phyloP scores from a whole-genome alignment of 2,329 filamentous ascomycete genomes.

The Ophiostoma himal-ulmi region DNA sequence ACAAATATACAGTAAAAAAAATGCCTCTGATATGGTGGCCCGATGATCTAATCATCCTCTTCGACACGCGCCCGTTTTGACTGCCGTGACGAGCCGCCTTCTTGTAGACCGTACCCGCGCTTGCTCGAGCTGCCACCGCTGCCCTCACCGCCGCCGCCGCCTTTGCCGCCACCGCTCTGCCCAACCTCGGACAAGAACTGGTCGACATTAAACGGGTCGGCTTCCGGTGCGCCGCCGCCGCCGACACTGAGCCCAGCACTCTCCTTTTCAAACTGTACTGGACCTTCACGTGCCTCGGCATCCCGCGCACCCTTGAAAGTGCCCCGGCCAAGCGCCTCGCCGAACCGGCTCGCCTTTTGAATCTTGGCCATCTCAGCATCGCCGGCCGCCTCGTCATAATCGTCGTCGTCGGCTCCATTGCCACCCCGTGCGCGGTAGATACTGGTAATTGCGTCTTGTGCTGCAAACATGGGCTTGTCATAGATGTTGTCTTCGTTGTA shows the following conservation, averaged over 20 bases:
- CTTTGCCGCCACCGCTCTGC: slow-evolving; percentile 38
- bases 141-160: slow-evolving; percentile 23
- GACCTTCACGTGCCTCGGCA: slow-evolving; percentile 79
- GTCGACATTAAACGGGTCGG: slow-evolving; percentile 78
- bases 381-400: slow-evolving; percentile 70
- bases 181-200: slow-evolving; percentile 81
- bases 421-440: slow-evolving; percentile 82
- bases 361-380: slow-evolving; percentile 83
- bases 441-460: slow-evolving; percentile 87
- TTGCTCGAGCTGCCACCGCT: slow-evolving; percentile 37
- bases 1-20: not conserved
- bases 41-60: slow-evolving; percentile 44
- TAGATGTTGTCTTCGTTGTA: slow-evolving; percentile 98
- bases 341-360: slow-evolving; percentile 75
- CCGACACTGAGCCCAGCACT: slow-evolving; percentile 19
- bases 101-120: slow-evolving; percentile 71
- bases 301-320: slow-evolving; percentile 85
- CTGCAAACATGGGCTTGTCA: slow-evolving; percentile 94
- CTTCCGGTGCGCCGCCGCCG: slow-evolving; percentile 8
- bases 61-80: slow-evolving; percentile 74
- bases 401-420: slow-evolving; percentile 69
- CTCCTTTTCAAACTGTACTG: slow-evolving; percentile 95
- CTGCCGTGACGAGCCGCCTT: slow-evolving; percentile 44
- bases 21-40: not conserved
- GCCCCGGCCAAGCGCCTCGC: slow-evolving; percentile 78